phyloP scores from a whole-genome alignment of 2,329 filamentous ascomycete genomes.

The Ophiostoma ulmi region DNA sequence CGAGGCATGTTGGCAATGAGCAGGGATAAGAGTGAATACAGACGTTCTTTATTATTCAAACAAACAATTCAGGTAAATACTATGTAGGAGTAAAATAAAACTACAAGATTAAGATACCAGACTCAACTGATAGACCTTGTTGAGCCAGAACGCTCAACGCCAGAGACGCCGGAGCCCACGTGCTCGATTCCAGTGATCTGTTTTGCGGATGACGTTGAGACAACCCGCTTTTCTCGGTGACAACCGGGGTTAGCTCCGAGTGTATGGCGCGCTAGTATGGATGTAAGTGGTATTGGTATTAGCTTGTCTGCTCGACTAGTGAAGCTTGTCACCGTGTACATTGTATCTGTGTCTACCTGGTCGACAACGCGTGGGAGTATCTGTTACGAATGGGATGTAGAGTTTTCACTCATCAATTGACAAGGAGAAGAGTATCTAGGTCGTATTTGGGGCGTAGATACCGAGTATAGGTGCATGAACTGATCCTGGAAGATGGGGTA shows the following conservation, averaged over 20 bases:
- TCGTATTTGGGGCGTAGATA: too few relatives aligned
- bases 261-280: conserved; percentile 9
- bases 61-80: neutral
- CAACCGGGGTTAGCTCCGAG: conserved; percentile 13
- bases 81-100: neutral
- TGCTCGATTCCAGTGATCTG: conserved; percentile 21
- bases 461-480: too few relatives aligned
- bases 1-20: neutral
- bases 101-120: neutral
- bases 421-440: too few relatives aligned
- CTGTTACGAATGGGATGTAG: neutral
- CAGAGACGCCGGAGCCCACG: conserved; percentile 13
- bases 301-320: neutral
- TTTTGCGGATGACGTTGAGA: conserved; percentile 17
- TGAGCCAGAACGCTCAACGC: too few relatives aligned
- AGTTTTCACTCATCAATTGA: neutral
- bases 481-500: too few relatives aligned
- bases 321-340: neutral
- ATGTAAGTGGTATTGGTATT: conserved; percentile 2
- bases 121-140: neutral
- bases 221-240: neutral
- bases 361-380: neutral
- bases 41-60: neutral
- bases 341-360: neutral
- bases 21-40: neutral